Base-by-base conservation (phyloP, 2,329 filamentous ascomycete genomes). In the Emmonsiellopsis sp. region DNA sequence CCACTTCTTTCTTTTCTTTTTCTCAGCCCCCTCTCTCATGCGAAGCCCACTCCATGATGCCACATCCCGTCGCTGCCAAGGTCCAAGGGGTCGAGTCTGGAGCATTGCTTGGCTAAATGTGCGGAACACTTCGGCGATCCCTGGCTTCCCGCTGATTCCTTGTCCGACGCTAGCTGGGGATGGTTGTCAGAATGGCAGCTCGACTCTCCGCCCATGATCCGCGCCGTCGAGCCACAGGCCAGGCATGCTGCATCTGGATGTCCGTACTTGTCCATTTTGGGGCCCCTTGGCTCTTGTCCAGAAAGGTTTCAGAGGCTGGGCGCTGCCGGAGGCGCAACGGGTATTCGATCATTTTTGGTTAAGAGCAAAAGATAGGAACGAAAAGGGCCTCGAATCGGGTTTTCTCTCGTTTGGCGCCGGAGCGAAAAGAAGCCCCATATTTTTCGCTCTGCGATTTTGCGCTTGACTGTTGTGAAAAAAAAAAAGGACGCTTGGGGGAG, bases 101-200 rank as follows among this genome's bases (percentile, higher is more conserved):
- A 17, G 47, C 33, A 37, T 31, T 40, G 21, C 21, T 31, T 49
- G 34, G 46, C 32, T 33, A 11, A 27, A 40, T 8, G 27, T 40
- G 39, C 36, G 36, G 47, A 49, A 40, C 11, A 27, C 39, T 21
- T 40, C 32, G 3, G 40, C 47, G 3, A 42, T 55, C 59, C 59
- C 53, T 51, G 59, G 42, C 56, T 57, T 17, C 59, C 59, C 60
- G 57, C 51, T 50, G 59, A 58, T 61, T 60, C 60, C 60, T 57
- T 61, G 60, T 33, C 57, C 42, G 42, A 53, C 46, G 34, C 51
- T 54, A 46, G 42, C 46, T 49, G 52, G 50, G 54, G 53, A 50
- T 49, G 49, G 44, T 17, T 49, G 36, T 37, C 49, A 39, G 34
- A 48, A 32, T 39, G 21, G 55, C 48, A 48, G 43, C 42, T 37